A percentile compares a stretch with the other conserved stretches of the same genome.
These are phyloP conservation scores for Aureobasidium sp. DNA, from an alignment of 2,329 filamentous ascomycete genomes.

Conservation along the genomic window DNA sequence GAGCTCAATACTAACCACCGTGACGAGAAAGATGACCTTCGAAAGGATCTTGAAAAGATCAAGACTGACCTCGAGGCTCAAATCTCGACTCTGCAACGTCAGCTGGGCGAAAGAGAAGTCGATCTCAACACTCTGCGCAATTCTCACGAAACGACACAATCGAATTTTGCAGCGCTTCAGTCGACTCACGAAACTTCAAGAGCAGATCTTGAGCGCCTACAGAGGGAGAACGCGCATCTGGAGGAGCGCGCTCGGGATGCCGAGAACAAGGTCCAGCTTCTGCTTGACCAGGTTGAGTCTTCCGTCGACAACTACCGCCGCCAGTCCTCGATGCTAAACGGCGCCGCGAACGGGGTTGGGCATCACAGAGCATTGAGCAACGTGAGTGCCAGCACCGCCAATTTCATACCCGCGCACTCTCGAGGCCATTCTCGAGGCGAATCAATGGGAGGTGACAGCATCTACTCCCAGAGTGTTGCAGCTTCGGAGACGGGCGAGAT, in stretches of 20 bases:
- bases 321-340: slow-evolving; percentile 43
- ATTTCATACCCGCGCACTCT: slow-evolving; percentile 18
- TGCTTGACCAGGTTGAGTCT: slow-evolving; percentile 88
- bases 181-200: slow-evolving; percentile 37
- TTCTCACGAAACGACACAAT: slow-evolving; percentile 31
- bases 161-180: slow-evolving; percentile 47
- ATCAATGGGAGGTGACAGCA: slow-evolving; percentile 53
- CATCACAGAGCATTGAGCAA: slow-evolving; percentile 35
- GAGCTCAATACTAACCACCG: slow-evolving; percentile 55
- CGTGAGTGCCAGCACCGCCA: slow-evolving; percentile 30
- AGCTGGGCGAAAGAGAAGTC: slow-evolving; percentile 55
- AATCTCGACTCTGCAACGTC: slow-evolving; percentile 57
- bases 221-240: slow-evolving; percentile 69
- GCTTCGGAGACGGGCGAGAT: slow-evolving; percentile 19
- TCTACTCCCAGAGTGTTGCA: slow-evolving; percentile 40
- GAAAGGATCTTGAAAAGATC: slow-evolving; percentile 58
- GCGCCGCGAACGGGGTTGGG: slow-evolving; percentile 32
- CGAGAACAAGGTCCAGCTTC: slow-evolving; percentile 82
- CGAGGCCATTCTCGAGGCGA: slow-evolving; percentile 45
- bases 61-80: slow-evolving; percentile 67
- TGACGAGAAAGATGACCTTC: slow-evolving; percentile 58
- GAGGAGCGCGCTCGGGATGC: slow-evolving; percentile 82
- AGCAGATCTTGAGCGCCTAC: slow-evolving; percentile 69
- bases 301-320: slow-evolving; percentile 93
- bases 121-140: slow-evolving; percentile 61